Base-by-base conservation (phyloP, 768 basidiomycete genomes). In the Mycena olivaceomarginata region DNA sequence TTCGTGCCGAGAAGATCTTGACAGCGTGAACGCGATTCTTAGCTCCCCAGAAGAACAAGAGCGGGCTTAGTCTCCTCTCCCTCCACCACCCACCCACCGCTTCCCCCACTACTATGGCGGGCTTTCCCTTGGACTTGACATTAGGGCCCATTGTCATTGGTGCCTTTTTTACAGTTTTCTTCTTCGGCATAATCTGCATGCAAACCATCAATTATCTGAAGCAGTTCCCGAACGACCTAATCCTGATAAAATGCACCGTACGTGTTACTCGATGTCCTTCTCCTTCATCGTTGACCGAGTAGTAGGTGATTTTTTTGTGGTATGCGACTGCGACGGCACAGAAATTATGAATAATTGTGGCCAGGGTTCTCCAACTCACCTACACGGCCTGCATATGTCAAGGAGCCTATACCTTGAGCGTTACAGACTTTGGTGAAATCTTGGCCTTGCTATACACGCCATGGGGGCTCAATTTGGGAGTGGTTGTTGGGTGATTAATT, bases 101-200 rank as follows among this genome's bases (percentile, higher is more conserved):
- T 39, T 31, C 43, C 56, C 31, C 3, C 31, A 4, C 31, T 45
- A 16, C 56, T 37, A 70, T 70, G 63, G 20, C 70, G 7, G 39
- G 48, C 15, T 72, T 70, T 20, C 60, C 60, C 45, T 59, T 60
- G 31, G 39, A 74, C 18, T 45, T 77, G 20, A 74, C 63, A 25
- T 41, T 75, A 1, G 75, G 77, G 8, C 71, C 74, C 31, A 56
- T 79, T 39, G 13, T 76, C 41, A 51, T 25, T 43, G 77, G 71
- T 8, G 70, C 69, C 4, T 76, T 76, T 41, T 57, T 79, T 25
- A 20, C 67, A 16, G 66, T 76, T 7, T 76, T 74, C 63, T 71
- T 76, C 67, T 79, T 76, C 20, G 75, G 78, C 31, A 10, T 79
- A 12, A 68, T 45, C 15, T 76, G 67, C 70, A 72, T 79, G 78